phyloP scores from a whole-genome alignment of 352 stramenopile genomes.

The Pythium insidiosum region DNA sequence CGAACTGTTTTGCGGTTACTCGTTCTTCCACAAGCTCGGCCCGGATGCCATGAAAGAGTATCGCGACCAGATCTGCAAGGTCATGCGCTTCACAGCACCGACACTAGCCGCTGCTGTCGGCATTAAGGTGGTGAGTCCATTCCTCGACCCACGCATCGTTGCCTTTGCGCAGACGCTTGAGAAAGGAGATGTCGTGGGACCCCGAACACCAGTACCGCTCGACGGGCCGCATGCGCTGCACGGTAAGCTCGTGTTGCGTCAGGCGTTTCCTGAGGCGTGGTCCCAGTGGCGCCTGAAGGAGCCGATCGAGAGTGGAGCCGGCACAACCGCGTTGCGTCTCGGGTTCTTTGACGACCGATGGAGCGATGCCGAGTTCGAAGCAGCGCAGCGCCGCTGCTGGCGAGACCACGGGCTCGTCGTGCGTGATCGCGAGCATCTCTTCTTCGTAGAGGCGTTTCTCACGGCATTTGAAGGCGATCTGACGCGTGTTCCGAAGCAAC shows the following conservation, averaged over 20 bases:
- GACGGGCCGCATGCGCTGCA: conserved; percentile 31
- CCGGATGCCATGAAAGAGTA: conserved; percentile 54
- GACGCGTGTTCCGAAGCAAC: too few relatives aligned
- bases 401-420: too few relatives aligned
- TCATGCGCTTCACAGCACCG: conserved; percentile 80
- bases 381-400: conserved; percentile 28
- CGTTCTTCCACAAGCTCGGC: conserved; percentile 70
- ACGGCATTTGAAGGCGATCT: too few relatives aligned
- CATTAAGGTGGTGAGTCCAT: conserved; percentile 73
- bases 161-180: conserved; percentile 49
- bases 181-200: conserved; percentile 60
- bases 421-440: too few relatives aligned
- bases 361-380: too few relatives aligned
- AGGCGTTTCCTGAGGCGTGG: conserved; percentile 77
- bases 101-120: conserved; percentile 51
- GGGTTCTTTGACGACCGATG: conserved; percentile 69
- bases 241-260: conserved; percentile 79
- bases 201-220: conserved; percentile 45
- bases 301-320: conserved; percentile 80
- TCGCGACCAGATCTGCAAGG: conserved; percentile 56
- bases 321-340: conserved; percentile 56
- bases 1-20: conserved; percentile 86
- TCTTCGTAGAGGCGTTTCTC: too few relatives aligned
- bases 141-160: conserved; percentile 56
- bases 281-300: conserved; percentile 85